A percentile compares a stretch with the other conserved stretches of the same genome.
These are phyloP conservation scores for Cladosporium sp. DNA, from an alignment of 2,329 filamentous ascomycete species.

Conservation along the genomic window DNA sequence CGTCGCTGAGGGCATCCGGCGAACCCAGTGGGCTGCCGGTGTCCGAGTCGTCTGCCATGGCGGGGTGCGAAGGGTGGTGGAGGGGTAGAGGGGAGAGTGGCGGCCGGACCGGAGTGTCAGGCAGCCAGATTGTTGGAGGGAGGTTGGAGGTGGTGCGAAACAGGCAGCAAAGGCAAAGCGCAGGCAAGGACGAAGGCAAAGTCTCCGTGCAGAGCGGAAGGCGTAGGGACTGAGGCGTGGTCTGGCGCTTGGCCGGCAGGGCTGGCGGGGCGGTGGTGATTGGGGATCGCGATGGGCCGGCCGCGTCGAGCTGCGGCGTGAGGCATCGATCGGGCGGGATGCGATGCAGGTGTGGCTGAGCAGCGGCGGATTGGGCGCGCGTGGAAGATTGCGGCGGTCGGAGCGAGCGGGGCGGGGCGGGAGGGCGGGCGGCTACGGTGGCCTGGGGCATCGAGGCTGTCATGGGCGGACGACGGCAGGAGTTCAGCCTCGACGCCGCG, in stretches of 20 bases:
- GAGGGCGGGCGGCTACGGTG: no score
- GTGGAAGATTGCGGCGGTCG: no score
- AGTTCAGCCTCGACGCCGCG: no score
- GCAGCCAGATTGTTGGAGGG: slow-evolving; percentile 4
- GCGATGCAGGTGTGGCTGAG: background rate
- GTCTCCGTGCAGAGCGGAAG: background rate
- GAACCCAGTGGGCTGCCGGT: slow-evolving; percentile 8
- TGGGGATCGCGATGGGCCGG: slow-evolving; percentile 8
- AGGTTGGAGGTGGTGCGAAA: background rate
- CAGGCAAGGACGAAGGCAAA: background rate
- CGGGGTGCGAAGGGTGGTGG: slow-evolving; percentile 4
- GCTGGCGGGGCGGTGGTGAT: slow-evolving; percentile 5
- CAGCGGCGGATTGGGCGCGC: no score
- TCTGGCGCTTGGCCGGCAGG: background rate
- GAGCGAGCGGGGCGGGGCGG: no score
- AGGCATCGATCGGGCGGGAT: slow-evolving; percentile 3
- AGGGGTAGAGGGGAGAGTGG: slow-evolving; percentile 16
- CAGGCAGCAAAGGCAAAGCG: background rate
- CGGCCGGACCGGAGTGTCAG: slow-evolving; percentile 23
- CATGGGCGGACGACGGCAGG: no score
- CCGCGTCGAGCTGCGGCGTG: background rate
- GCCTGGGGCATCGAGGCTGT: no score
- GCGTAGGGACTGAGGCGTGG: background rate
- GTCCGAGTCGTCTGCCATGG: slow-evolving; percentile 11
- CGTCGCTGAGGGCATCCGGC: slow-evolving; percentile 13